These are phyloP conservation scores for Endotrypanum monterogeii DNA, from an alignment of 208 protist species.

Conservation along the genomic window DNA sequence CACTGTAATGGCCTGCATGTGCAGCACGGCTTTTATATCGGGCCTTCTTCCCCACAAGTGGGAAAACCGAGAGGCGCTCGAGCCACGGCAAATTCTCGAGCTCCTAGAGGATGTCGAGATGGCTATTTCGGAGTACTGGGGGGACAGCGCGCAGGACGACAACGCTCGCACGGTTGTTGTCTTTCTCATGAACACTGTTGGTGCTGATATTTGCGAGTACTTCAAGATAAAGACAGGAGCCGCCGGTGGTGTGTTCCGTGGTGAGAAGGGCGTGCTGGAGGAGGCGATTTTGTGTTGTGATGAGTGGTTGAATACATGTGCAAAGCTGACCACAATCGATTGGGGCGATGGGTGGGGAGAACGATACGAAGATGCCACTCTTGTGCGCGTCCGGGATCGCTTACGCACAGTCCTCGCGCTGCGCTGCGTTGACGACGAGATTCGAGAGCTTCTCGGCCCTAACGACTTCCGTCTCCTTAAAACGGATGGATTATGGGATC, in stretches of 20 bases:
- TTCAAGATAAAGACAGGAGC: constrained; percentile 45
- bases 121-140: constrained; percentile 85
- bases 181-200: constrained; percentile 84
- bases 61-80: constrained; percentile 41
- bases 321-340: constrained; percentile 81
- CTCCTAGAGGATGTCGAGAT: constrained; percentile 80
- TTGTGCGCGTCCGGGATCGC: constrained; percentile 54
- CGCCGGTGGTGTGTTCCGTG: constrained; percentile 57
- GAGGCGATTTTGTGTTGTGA: constrained; percentile 69
- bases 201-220: constrained; percentile 68
- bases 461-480: constrained; percentile 56
- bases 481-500: constrained; percentile 78
- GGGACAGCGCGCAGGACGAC: constrained; percentile 79
- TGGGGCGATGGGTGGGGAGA: constrained; percentile 66
- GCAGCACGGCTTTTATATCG: constrained; percentile 62
- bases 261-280: constrained; percentile 57
- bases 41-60: constrained; percentile 66
- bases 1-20: constrained; percentile 72
- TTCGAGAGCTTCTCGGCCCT: constrained; percentile 60
- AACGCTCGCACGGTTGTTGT: constrained; percentile 62
- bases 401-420: constrained; percentile 57
- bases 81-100: constrained; percentile 61
- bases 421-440: constrained; percentile 74
- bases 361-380: constrained; percentile 61
- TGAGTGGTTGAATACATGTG: constrained; percentile 77